phyloP scores from a whole-genome alignment of 2,329 filamentous ascomycete species.

The Zalaria sp. region DNA sequence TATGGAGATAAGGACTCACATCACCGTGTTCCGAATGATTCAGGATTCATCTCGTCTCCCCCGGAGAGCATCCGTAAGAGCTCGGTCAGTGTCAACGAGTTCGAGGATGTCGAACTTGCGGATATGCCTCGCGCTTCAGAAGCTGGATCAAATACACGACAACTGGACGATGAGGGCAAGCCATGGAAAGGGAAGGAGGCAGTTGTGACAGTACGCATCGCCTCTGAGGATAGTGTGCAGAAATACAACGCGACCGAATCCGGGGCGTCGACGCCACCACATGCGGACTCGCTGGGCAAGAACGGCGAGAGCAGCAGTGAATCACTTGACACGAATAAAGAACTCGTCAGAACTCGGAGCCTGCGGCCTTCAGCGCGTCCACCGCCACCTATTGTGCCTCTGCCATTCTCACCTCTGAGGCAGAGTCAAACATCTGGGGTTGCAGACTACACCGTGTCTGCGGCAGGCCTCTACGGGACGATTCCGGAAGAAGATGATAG shows the following conservation, averaged over 20 bases:
- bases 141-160: neutral
- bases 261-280: slow-evolving; percentile 5
- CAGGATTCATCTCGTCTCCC: slow-evolving; percentile 32
- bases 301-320: too few relatives aligned
- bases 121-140: slow-evolving; percentile 28
- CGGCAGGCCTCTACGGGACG: too few relatives aligned
- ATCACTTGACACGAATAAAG: too few relatives aligned
- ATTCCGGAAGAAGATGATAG: slow-evolving; percentile 24
- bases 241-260: slow-evolving; percentile 9
- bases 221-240: slow-evolving; percentile 32
- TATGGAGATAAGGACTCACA: slow-evolving; percentile 48
- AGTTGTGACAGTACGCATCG: slow-evolving; percentile 38
- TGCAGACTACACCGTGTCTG: too few relatives aligned
- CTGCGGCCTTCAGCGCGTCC: slow-evolving; percentile 24
- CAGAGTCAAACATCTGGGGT: slow-evolving; percentile 21
- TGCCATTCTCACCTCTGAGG: slow-evolving; percentile 44
- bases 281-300: too few relatives aligned
- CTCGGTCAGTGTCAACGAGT: slow-evolving; percentile 19
- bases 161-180: neutral
- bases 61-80: slow-evolving; percentile 17
- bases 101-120: slow-evolving; percentile 41
- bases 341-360: neutral
- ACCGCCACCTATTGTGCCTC: slow-evolving; percentile 43
- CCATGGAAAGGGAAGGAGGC: neutral
- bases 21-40: slow-evolving; percentile 29